A percentile compares a stretch with the other conserved stretches of the same genome.
Conservation (phyloP, 2,329 filamentous ascomycete genomes). For the Coleophoma eucalyptorum region DNA sequence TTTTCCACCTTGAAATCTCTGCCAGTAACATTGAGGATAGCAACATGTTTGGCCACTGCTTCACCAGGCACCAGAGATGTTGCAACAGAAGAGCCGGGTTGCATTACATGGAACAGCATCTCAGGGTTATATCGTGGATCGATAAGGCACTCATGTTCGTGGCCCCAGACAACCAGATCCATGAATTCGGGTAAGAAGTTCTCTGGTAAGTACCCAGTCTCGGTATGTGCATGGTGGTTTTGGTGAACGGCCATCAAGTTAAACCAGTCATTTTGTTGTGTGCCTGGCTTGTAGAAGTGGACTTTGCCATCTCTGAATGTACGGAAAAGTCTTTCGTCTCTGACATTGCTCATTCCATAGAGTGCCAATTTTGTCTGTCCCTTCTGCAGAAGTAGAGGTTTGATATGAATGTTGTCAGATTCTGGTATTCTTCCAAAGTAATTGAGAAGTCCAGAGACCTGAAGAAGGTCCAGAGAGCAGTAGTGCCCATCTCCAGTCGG, state of each 20-base stretch:
- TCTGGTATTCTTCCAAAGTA: constrained; percentile 93
- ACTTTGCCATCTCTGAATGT: constrained; percentile 93
- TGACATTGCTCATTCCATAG: constrained; percentile 92
- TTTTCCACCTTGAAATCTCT: constrained; percentile 77
- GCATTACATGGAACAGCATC: constrained; percentile 92
- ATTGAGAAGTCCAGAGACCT: constrained; percentile 88
- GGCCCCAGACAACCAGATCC: constrained; percentile 91
- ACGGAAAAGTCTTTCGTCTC: constrained; percentile 89
- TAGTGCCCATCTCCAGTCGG: constrained; percentile 93
- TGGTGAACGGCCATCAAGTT: constrained; percentile 94
- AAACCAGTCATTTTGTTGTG: constrained; percentile 88
- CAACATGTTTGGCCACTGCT: constrained; percentile 85
- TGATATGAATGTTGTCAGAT: constrained; percentile 88
- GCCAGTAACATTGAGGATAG: constrained; percentile 79
- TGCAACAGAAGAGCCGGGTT: constrained; percentile 92
- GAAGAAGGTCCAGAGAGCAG: constrained; percentile 85
- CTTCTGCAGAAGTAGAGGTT: constrained; percentile 90
- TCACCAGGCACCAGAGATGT: constrained; percentile 90
- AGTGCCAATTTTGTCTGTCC: constrained; percentile 88
- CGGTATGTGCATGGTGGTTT: constrained; percentile 88
- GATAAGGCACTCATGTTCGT: constrained; percentile 95
- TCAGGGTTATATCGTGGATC: constrained; percentile 80
- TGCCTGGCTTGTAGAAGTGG: constrained; percentile 82
- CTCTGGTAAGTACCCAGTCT: constrained; percentile 92
- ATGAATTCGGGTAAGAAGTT: constrained; percentile 89